These are phyloP conservation scores for Phanerochaete sordida DNA, from an alignment of 768 basidiomycete genomes.

Conservation along the genomic window DNA sequence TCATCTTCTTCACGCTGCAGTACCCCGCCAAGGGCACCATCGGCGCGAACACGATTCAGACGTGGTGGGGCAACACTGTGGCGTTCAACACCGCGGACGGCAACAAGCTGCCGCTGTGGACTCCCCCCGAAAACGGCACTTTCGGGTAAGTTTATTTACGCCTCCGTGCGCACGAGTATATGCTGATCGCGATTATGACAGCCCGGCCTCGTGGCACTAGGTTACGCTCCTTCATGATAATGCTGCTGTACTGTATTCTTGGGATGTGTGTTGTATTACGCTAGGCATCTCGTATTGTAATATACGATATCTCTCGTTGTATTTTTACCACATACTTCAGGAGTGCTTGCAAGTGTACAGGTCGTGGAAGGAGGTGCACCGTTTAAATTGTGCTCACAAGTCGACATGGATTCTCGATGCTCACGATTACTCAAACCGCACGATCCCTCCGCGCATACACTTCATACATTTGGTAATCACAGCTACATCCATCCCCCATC, in stretches of 20 bases:
- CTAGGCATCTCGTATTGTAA: background rate
- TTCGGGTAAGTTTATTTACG: conserved; percentile 4
- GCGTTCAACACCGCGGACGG: conserved; percentile 28
- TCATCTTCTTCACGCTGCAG: conserved; percentile 61
- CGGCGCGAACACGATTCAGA: conserved; percentile 26
- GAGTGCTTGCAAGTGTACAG: no score
- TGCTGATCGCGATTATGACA: background rate
- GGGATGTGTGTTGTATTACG: background rate
- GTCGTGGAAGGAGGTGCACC: no score
- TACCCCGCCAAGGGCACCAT: conserved; percentile 32
- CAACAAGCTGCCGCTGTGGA: conserved; percentile 18
- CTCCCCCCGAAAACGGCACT: background rate
- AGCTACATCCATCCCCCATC: no score
- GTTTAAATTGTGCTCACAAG: no score
- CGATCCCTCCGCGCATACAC: no score
- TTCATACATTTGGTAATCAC: no score
- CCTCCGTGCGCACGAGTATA: background rate
- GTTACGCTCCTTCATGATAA: background rate
- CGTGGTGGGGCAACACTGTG: conserved; percentile 40
- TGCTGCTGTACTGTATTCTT: background rate
- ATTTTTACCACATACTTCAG: background rate
- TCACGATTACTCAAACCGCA: no score
- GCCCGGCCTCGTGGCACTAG: background rate
- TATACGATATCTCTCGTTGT: background rate
- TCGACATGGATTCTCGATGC: no score